phyloP scores from a whole-genome alignment of 257 asterid species.

The Nyctanthes arbortristis region DNA sequence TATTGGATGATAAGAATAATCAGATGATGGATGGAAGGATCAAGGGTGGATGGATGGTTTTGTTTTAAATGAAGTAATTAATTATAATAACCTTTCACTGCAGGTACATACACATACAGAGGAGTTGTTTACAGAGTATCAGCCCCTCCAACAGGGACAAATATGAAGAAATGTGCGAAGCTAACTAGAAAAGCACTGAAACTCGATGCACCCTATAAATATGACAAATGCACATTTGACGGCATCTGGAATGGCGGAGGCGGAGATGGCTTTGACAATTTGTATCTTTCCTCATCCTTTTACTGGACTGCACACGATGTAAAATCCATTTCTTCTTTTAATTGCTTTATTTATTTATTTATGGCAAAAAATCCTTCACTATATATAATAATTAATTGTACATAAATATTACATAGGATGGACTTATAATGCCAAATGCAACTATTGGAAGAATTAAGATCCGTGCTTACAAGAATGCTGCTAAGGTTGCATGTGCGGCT shows the following conservation, averaged over 20 bases:
- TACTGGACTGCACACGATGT: slow-evolving; percentile 42
- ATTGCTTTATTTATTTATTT: too few species aligned
- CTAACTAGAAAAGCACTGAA: slow-evolving; percentile 24
- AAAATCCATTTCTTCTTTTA: too few species aligned
- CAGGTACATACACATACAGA: slow-evolving; percentile 41
- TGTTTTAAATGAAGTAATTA: too few species aligned
- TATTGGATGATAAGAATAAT: too few species aligned
- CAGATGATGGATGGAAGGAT: too few species aligned
- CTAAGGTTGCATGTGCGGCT: slow-evolving; percentile 26
- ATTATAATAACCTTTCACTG: too few species aligned
- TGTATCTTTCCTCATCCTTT: slow-evolving; percentile 47
- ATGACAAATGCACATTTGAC: slow-evolving; percentile 43
- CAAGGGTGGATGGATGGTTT: too few species aligned
- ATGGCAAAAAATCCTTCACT: too few species aligned
- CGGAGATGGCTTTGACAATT: slow-evolving; percentile 44
- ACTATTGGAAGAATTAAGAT: slow-evolving; percentile 10
- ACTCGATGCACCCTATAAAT: slow-evolving; percentile 30
- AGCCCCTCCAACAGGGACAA: slow-evolving; percentile 41
- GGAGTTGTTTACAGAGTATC: slow-evolving; percentile 37
- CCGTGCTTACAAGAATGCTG: slow-evolving; percentile 21
- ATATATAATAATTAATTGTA: too few species aligned
- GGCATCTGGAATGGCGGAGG: slow-evolving; percentile 74
- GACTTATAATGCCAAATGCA: slow-evolving; percentile 14
- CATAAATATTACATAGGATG: too few species aligned
- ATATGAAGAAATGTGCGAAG: slow-evolving; percentile 29